Base-by-base conservation (phyloP, 2,329 filamentous ascomycete genomes). In the Thielaviopsis populi region DNA sequence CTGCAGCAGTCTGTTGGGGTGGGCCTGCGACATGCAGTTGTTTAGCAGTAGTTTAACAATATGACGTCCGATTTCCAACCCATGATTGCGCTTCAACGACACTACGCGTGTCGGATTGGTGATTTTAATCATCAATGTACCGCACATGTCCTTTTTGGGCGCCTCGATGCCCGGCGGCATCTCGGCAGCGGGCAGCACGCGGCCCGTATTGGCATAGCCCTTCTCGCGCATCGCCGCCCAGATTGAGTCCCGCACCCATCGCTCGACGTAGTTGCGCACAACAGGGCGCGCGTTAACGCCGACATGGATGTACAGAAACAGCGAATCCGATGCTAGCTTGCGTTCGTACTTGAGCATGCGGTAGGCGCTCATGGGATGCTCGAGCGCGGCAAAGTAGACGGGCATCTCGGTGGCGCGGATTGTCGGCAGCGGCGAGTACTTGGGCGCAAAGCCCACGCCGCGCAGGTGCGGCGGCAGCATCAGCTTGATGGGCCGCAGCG, bases 271-370 rank as follows among this genome's bases (percentile, higher is more conserved):
- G 53, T 61, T 67, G 48, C 65, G 62, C 54, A 68, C 64, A 17
- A 68, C 33, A 1, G 67, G 59, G 54, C 33, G 63, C 8, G 43
- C 62, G 3, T 33, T 13, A 22, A 61, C 61, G 19, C 53, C 65
- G 27, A 68, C 59, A 56, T 65, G 27, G 5, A 68, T 40, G 58
- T 67, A 65, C 7, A 68, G 8, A 59, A 66, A 68, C 30, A 68
- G 63, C 27, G 65, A 64, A 17, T 63, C 56, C 6, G 46, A 48
- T n/a, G 53, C 53, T 48, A 66, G 37, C 48, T 64, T 61, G 40
- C 63, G 46, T 50, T 66, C 65, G 58, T 67, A 67, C 46, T 61
- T 62, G 63, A 65, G 46, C 59, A 67, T 66, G 13, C 56, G 43
- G 53, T 68, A 67, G 54, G 41, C 50, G 11, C 59, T 64, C 58